Evolutionary conservation across 78 protist species (phyloP), one percentile per base, ranked within the genome.

Genomic region (Dictyostelium capitatum): DNA sequence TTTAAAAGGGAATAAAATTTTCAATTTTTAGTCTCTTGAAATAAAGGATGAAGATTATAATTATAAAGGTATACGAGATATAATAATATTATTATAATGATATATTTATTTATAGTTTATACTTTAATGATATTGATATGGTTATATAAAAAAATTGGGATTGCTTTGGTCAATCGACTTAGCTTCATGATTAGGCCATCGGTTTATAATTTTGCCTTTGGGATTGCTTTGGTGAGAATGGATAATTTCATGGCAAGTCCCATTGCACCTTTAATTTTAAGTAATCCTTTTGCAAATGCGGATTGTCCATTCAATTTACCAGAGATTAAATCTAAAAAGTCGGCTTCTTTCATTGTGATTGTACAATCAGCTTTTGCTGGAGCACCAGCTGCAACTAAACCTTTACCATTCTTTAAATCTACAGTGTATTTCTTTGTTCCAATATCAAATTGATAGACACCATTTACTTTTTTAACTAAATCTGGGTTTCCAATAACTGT

Each of bases 201-300:
- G n/a, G n/a, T n/a, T n/a, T n/a, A n/a, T n/a, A n/a, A 77, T 50
- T 77, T 85, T 3, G 92, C 53, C n/a, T 37, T 17, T 77, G 83
- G 83, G 7, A 5, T 77, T 17, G 80, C 89, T 32, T 62, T 46
- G 30, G 92, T 85, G 41, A 85, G 1, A 64, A 77, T 56, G 48
- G 69, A 62, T 12, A 91, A 47, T 85, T 91, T 91, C 83, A 91
- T 73, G 87, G 95, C 95, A 41, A 91, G 54, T 17, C 95, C 90
- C 95, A 91, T 91, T 43, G 81, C 81, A 15, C 95, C 95, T 67
- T 72, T 51, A 28, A 91, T 83, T 75, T 91, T 91, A 37, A 91
- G 67, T 53, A 80, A 70, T 14, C 95, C 90, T 77, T 91, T 80
- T 37, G 78, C 78, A 70, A 91, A 91, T 9, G 78, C 56, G 23